Conservation (phyloP, 768 basidiomycete species). For the Leccinum barrowsii region DNA sequence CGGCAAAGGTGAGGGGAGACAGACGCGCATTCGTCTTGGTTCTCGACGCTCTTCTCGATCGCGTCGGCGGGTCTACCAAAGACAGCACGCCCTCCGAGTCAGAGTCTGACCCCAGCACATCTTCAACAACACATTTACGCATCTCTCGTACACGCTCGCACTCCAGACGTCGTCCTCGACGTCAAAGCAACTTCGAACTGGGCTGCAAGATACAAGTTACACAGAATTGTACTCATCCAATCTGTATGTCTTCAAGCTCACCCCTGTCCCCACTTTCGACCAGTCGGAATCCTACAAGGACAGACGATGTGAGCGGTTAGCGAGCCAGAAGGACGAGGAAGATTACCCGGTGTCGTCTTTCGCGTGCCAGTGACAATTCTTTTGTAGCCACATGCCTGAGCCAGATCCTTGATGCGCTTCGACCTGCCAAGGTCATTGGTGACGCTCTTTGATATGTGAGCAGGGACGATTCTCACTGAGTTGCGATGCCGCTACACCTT, state of each 20-base stretch:
- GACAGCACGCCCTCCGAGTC: conserved; percentile 63
- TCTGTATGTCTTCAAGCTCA: conserved; percentile 47
- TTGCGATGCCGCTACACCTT: conserved; percentile 95
- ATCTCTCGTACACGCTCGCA: conserved; percentile 66
- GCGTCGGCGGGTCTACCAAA: conserved; percentile 94
- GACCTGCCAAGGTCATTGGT: conserved; percentile 51
- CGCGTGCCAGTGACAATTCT: conserved; percentile 92
- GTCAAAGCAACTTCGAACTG: conserved; percentile 54
- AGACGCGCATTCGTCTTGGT: conserved; percentile 87
- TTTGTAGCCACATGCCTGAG: conserved; percentile 71
- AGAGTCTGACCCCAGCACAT: conserved; percentile 44
- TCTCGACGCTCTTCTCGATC: conserved; percentile 94
- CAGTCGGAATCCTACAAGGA: conserved; percentile 71
- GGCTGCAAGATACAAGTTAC: conserved; percentile 74
- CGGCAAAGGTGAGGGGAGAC: not conserved
- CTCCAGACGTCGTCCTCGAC: conserved; percentile 74
- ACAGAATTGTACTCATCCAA: conserved; percentile 85
- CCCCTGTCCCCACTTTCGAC: conserved; percentile 60
- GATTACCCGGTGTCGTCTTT: conserved; percentile 88
- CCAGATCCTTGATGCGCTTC: conserved; percentile 74
- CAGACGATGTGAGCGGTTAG: conserved; percentile 6
- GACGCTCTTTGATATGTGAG: not conserved
- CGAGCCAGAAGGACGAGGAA: not conserved
- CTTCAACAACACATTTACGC: conserved; percentile 76
- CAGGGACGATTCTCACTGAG: conserved; percentile 55